These are phyloP conservation scores for Drechslerella coelobrocha DNA, from an alignment of 2,329 filamentous ascomycete species.

Conservation along the genomic window DNA sequence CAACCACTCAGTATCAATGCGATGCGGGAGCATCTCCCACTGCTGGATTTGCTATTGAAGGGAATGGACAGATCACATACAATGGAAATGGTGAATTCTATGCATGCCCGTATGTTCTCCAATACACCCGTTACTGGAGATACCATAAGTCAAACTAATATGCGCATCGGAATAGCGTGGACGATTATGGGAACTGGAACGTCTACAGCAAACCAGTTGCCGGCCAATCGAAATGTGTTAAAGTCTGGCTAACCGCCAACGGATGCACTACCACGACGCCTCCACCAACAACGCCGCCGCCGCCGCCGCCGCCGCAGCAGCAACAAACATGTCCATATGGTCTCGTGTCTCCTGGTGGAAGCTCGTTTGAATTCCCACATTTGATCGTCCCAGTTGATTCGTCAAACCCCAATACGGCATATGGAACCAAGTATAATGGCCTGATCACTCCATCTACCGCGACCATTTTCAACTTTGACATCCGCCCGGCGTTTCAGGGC, in stretches of 20 bases:
- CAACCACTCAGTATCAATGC: conserved; percentile 69
- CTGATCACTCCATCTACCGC: conserved; percentile 64
- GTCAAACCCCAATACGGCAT: conserved; percentile 62
- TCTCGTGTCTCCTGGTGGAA: conserved; percentile 60
- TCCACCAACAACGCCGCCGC: conserved; percentile 25
- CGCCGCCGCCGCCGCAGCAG: conserved; percentile 37
- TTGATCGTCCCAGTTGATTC: conserved; percentile 69
- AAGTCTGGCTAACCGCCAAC: conserved; percentile 61
- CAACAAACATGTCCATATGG: conserved; percentile 57
- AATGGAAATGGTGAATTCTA: conserved; percentile 65
- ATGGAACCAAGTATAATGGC: conserved; percentile 66
- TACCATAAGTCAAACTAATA: not conserved
- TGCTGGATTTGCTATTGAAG: conserved; percentile 66
- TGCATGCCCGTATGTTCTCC: conserved; percentile 67
- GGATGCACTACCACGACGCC: conserved; percentile 56
- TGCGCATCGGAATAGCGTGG: conserved; percentile 16
- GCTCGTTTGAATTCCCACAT: conserved; percentile 66
- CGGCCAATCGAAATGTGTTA: conserved; percentile 62
- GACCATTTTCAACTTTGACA: conserved; percentile 74
- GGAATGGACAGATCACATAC: conserved; percentile 64
- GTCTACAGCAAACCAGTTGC: conserved; percentile 62
- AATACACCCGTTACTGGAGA: not conserved
- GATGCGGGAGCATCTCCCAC: conserved; percentile 64
- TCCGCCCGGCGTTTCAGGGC: conserved; percentile 64
- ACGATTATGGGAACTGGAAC: conserved; percentile 63